These are phyloP conservation scores for Rubus parviflorus DNA, from an alignment of 306 rosid genomes.

Conservation along the genomic window DNA sequence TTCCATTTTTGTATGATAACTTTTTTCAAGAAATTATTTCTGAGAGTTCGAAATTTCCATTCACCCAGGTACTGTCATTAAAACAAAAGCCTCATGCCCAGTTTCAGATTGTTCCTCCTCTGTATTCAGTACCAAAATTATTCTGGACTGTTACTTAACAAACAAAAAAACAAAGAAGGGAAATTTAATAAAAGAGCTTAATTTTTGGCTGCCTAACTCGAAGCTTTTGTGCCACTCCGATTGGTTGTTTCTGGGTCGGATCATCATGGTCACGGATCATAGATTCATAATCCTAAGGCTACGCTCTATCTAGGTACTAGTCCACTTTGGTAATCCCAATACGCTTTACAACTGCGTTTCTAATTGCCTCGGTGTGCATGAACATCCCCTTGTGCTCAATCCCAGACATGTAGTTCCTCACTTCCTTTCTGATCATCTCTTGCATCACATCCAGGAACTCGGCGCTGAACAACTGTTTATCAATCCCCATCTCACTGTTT, in stretches of 20 bases:
- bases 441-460: constrained; percentile 72
- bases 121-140: constrained; percentile 50
- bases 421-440: constrained; percentile 80
- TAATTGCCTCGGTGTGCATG: constrained; percentile 53
- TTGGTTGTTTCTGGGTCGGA: not conserved
- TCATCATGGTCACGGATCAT: constrained; percentile 8
- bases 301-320: constrained; percentile 22
- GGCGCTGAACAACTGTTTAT: constrained; percentile 53
- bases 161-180: constrained; percentile 16
- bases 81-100: constrained; percentile 15
- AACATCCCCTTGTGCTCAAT: constrained; percentile 56
- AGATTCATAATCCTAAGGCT: constrained; percentile 16
- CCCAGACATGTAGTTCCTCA: constrained; percentile 73
- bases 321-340: constrained; percentile 58
- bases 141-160: constrained; percentile 34
- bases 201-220: constrained; percentile 2
- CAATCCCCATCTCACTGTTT: constrained; percentile 21
- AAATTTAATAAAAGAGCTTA: constrained; percentile 24
- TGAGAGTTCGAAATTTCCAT: not conserved
- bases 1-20: not conserved
- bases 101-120: constrained; percentile 21
- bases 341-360: constrained; percentile 58
- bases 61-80: constrained; percentile 2
- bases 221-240: not conserved
- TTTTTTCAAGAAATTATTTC: not conserved